Conservation (phyloP, 495 filamentous ascomycete genomes). For the Lentithecium fluviatile region DNA sequence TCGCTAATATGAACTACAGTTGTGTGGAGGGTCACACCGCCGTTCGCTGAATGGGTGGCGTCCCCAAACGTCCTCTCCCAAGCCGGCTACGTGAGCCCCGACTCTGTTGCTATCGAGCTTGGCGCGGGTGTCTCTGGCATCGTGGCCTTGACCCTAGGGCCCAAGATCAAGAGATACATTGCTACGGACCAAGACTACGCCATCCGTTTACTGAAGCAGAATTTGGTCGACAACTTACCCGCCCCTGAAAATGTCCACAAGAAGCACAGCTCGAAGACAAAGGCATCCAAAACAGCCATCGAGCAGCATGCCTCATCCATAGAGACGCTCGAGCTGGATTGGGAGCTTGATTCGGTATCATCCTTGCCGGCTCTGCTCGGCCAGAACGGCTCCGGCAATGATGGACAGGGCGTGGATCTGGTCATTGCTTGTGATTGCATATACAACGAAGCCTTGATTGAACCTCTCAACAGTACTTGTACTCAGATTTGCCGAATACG, state of each 20-base stretch:
- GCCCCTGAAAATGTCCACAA: background rate
- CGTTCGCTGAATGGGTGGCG: slow-evolving; percentile 78
- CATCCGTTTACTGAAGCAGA: slow-evolving; percentile 67
- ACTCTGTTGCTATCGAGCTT: slow-evolving; percentile 71
- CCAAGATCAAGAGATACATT: slow-evolving; percentile 63
- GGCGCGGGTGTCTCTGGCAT: slow-evolving; percentile 84
- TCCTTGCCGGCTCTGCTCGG: slow-evolving; percentile 30
- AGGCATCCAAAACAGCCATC: background rate
- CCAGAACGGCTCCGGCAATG: background rate
- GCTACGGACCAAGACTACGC: slow-evolving; percentile 91
- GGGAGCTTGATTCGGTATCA: slow-evolving; percentile 57
- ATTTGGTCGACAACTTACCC: slow-evolving; percentile 63
- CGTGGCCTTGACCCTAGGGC: slow-evolving; percentile 63
- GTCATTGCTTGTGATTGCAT: slow-evolving; percentile 48
- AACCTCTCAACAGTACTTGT: slow-evolving; percentile 81
- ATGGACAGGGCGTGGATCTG: slow-evolving; percentile 51
- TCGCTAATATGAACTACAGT: slow-evolving; percentile 49
- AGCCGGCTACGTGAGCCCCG: slow-evolving; percentile 51
- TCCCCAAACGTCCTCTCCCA: slow-evolving; percentile 64
- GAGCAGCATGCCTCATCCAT: slow-evolving; percentile 41
- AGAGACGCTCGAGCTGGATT: slow-evolving; percentile 60
- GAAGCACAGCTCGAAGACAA: slow-evolving; percentile 13
- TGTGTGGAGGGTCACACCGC: slow-evolving; percentile 88
- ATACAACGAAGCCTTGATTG: slow-evolving; percentile 58
- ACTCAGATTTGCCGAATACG: slow-evolving; percentile 69